These are phyloP conservation scores for Pythium volutum DNA, from an alignment of 352 stramenopile species.

Conservation along the genomic window DNA sequence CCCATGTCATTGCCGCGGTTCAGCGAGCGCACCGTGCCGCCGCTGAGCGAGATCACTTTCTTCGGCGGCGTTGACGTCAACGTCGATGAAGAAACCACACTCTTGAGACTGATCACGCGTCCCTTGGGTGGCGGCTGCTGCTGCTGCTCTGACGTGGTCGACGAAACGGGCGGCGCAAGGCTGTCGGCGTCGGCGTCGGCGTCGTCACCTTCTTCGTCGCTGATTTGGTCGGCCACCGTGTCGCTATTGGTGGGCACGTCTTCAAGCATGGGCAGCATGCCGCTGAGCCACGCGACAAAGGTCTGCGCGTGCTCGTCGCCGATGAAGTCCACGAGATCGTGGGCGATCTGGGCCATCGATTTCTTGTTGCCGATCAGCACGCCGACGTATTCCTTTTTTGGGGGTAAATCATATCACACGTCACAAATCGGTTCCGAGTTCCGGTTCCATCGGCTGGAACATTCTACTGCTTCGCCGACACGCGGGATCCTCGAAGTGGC, in stretches of 20 bases:
- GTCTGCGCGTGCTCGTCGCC: conserved; percentile 70
- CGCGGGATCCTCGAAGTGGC: conserved; percentile 2
- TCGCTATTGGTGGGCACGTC: neutral
- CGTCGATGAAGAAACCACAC: conserved; percentile 26
- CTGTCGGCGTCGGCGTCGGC: conserved; percentile 22
- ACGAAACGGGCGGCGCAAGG: conserved; percentile 13
- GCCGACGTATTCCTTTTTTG: conserved; percentile 74
- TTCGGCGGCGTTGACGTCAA: conserved; percentile 31
- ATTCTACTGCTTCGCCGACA: neutral
- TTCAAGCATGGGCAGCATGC: conserved; percentile 51
- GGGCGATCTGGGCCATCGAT: conserved; percentile 77
- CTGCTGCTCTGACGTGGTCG: neutral
- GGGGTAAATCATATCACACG: conserved; percentile 18
- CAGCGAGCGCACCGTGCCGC: conserved; percentile 53
- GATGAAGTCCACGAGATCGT: conserved; percentile 84
- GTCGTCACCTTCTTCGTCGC: conserved; percentile 18
- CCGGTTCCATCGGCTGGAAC: neutral
- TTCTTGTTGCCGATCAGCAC: conserved; percentile 89
- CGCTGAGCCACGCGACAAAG: conserved; percentile 70
- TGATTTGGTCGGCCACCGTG: neutral
- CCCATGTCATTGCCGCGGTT: conserved; percentile 38
- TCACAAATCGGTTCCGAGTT: conserved; percentile 15
- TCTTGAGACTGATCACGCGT: conserved; percentile 65
- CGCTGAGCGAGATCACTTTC: conserved; percentile 47
- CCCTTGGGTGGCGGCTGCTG: conserved; percentile 26